Percentiles rank a stretch among this genome's conserved stretches.
Evolutionary conservation across 202 grass and related monocot species (phyloP).

Genomic region (Sporobolus alterniflorus): DNA sequence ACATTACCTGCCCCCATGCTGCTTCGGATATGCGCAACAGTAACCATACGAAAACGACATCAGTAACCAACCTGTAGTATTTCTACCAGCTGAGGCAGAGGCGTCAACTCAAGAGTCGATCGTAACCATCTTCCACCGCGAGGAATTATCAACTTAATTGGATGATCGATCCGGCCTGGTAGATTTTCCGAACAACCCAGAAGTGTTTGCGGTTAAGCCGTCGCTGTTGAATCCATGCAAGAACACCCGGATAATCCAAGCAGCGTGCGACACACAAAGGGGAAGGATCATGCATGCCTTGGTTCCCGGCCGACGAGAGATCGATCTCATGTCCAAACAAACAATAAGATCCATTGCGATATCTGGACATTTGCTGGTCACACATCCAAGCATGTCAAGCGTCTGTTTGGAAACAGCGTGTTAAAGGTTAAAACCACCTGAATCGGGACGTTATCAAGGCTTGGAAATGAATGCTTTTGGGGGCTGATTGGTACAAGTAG

Average conservation of each 20-base stretch:
- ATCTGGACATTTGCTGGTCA: slow-evolving; percentile 9
- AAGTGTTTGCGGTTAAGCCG: slow-evolving; percentile 23
- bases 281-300: background rate
- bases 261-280: background rate
- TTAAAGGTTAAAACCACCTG: slow-evolving; percentile 25
- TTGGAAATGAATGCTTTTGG: slow-evolving; percentile 4
- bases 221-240: slow-evolving; percentile 27
- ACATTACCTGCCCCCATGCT: background rate
- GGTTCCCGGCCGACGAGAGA: background rate
- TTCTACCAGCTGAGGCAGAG: background rate
- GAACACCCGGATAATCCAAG: slow-evolving; percentile 39
- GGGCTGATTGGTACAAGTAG: slow-evolving; percentile 15
- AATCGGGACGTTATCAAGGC: background rate
- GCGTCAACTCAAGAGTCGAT: background rate
- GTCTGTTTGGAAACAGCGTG: background rate
- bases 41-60: background rate
- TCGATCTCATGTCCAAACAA: background rate
- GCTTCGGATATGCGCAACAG: slow-evolving; percentile 18
- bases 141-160: background rate
- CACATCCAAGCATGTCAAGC: background rate
- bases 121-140: background rate
- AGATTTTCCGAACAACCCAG: background rate
- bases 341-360: background rate
- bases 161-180: background rate
- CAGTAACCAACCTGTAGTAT: background rate